Evolutionary conservation across 1,284 basidiomycete species (phyloP), one percentile per base, ranked within the genome.

Genomic region (Coniferiporia weirii): DNA sequence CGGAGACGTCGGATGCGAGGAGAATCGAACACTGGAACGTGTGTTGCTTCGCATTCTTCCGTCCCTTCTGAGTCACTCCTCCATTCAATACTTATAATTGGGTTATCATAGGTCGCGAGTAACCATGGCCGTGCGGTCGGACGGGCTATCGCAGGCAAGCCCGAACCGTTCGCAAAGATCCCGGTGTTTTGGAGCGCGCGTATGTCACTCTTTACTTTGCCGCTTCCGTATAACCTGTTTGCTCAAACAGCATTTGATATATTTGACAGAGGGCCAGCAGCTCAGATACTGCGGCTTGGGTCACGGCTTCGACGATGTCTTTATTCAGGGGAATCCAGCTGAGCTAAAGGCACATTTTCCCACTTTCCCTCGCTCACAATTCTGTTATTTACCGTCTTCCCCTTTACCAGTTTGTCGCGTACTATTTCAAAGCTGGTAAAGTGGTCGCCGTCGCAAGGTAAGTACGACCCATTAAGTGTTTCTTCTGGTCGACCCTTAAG

Each of bases 1-100:
- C 74, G 34, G 76, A 76, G 10, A 73, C 70, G 2, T 84, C 83
- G 3, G 78, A 78, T 53, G 69, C 75, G 61, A 74, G 76, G 54
- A 75, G 93, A 47, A 88, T 95, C 63, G 94, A 96, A 73, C 94
- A 96, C 73, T 96, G 93, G 93, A 95, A 92, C 72, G 90, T 91
- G 58, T 65, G 83, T 64, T n/a, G 20, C 48, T 38, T 19, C 17
- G 22, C 5, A 20, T 36, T 56, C 46, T 61, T 60, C n/a, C n/a
- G n/a, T n/a, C n/a, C n/a, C 10, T 19, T 51, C 45, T 32, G 22
- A 40, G 56, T 64, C 5, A 27, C 5, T 7, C 7, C 35, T 19
- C 34, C 12, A 2, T 17, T 35, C 27, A 67, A 7, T 32, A 9
- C 32, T n/a, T 13, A 32, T 43, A 34, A 19, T 15, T 49, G 66